Evolutionary conservation across 495 filamentous ascomycete genomes (phyloP).

Genomic region (Xylaria venustula): DNA sequence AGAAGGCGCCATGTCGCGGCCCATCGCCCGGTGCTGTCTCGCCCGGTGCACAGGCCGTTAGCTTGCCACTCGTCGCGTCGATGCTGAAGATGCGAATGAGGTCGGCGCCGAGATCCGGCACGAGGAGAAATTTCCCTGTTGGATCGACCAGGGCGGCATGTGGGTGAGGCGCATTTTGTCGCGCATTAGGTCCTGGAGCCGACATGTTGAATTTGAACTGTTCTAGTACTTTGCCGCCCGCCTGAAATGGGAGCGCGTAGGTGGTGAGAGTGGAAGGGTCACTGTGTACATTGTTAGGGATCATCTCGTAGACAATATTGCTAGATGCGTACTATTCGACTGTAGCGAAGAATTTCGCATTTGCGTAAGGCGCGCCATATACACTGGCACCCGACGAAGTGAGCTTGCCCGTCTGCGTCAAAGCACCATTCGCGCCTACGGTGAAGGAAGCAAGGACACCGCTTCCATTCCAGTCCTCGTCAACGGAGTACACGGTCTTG

Average conservation of each 20-base stretch:
- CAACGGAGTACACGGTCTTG: conserved; percentile 57
- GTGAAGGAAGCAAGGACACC: conserved; percentile 42
- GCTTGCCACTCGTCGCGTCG: conserved; percentile 38
- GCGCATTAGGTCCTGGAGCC: conserved; percentile 49
- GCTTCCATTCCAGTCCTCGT: conserved; percentile 49
- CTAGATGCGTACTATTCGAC: conserved; percentile 43
- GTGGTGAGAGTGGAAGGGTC: conserved; percentile 43
- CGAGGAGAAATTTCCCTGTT: conserved; percentile 59
- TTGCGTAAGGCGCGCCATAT: conserved; percentile 40
- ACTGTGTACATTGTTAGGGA: conserved; percentile 26
- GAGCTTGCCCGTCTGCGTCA: conserved; percentile 36
- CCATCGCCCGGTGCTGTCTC: conserved; percentile 40
- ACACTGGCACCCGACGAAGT: conserved; percentile 40
- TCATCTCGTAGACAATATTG: not conserved
- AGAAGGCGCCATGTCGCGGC: conserved; percentile 45
- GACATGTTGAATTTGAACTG: conserved; percentile 55
- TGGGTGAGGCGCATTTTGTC: conserved; percentile 68
- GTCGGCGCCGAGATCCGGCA: conserved; percentile 73
- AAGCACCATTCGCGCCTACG: conserved; percentile 35
- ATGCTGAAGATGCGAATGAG: conserved; percentile 61
- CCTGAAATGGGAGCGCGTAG: conserved; percentile 35
- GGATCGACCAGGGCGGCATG: conserved; percentile 70
- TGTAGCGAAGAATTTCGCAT: conserved; percentile 41
- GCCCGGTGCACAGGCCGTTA: conserved; percentile 36
- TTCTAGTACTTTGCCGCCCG: conserved; percentile 32